Evolutionary conservation across 2,329 filamentous ascomycete species (phyloP), one percentile per base, ranked within the genome.

Genomic region (Colletotrichum somersetense): DNA sequence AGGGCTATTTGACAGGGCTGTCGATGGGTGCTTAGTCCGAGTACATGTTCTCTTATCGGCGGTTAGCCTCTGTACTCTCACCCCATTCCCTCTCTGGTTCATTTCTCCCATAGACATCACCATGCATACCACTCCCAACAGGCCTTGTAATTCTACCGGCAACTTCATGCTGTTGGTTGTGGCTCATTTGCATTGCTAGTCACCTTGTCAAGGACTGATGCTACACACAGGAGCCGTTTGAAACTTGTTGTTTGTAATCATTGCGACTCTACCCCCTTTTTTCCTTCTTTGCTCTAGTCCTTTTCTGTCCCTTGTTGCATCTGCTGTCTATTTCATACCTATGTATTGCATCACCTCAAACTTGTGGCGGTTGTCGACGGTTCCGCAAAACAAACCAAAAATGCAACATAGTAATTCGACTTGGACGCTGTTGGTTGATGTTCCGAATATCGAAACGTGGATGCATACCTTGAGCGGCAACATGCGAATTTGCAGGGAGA

Each of bases 361-460:
- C 70, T 30, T 44, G 59, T 69, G 58, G 58, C 68, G 53, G 50
- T 12, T 61, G n/a, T 18, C 40, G 16, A 50, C 50, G 40, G 48
- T 6, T n/a, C 18, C 23, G 23, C 44, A 55, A 23, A 18, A 18
- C 40, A 26, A 38, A n/a, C 2, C 7, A 35, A 35, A 18, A 46
- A 46, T 46, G 44, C 18, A 55, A 20, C 23, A 55, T 42, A 58
- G 52, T 44, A 38, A 38, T 67, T 38, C 33, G 42, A 35, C 65
- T 40, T 65, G 46, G 53, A 69, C 55, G 33, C 53, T 50, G 58
- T 46, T 52, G 61, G 57, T 26, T 33, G 18, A 33, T 26, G 20
- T n/a, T n/a, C 10, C 7, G n/a, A 20, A 30, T 38, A 65, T 65
- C 57, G 70, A 65, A 72, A 70, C 66, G 63, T 42, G 66, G 35